phyloP scores from a whole-genome alignment of 805 yeast genomes.

The Candida anglica region DNA sequence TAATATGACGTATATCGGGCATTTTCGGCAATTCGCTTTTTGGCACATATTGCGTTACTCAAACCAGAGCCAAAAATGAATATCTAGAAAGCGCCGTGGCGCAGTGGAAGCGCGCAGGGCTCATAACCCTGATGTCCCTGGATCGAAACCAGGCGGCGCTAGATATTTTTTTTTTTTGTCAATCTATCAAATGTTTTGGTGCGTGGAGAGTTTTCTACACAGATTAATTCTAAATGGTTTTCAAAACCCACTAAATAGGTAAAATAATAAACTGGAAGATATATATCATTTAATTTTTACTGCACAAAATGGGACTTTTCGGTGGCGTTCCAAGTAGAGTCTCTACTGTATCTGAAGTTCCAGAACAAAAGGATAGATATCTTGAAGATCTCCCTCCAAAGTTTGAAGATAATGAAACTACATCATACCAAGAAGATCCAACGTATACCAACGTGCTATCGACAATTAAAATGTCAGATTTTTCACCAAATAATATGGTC shows the following conservation, averaged over 20 bases:
- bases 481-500: constrained; percentile 46
- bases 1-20: too few relatives aligned
- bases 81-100: constrained; percentile 71
- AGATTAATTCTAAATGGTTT: background rate
- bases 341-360: constrained; percentile 28
- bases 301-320: constrained; percentile 39
- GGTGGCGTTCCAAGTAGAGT: constrained; percentile 35
- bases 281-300: background rate
- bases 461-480: constrained; percentile 46
- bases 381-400: constrained; percentile 53
- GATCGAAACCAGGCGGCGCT: constrained; percentile 97
- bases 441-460: constrained; percentile 34
- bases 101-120: constrained; percentile 99
- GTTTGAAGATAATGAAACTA: constrained; percentile 34
- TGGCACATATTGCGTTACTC: too few relatives aligned
- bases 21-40: too few relatives aligned
- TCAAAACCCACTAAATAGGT: too few relatives aligned
- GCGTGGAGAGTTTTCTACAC: background rate
- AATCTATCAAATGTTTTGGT: background rate
- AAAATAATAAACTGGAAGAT: too few relatives aligned
- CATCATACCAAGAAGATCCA: constrained; percentile 8
- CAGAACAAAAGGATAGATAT: constrained; percentile 21
- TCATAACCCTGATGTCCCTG: constrained; percentile 97
- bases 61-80: background rate
- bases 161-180: constrained; percentile 28